phyloP scores from a whole-genome alignment of 2,329 filamentous ascomycete species.

The Didymella exigua region DNA sequence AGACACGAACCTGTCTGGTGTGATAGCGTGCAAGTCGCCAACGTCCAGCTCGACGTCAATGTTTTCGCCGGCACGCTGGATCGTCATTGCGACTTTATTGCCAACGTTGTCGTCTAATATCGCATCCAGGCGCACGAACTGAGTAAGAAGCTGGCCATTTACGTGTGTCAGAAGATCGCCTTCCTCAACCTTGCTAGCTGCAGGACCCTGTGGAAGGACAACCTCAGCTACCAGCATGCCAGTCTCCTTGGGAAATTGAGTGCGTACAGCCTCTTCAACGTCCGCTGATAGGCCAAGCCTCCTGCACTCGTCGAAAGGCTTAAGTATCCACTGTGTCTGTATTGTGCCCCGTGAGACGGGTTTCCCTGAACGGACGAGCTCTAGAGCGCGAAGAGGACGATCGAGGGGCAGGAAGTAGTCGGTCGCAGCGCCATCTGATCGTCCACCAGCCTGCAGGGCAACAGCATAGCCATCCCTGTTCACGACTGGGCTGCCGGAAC shows the following conservation, averaged over 20 bases:
- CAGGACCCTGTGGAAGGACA: conserved; percentile 87
- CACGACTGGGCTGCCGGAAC: conserved; percentile 97
- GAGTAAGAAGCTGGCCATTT: conserved; percentile 89
- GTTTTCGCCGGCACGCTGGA: conserved; percentile 88
- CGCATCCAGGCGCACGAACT: conserved; percentile 89
- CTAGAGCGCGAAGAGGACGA: conserved; percentile 82
- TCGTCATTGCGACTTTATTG: conserved; percentile 74
- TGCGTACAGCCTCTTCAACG: conserved; percentile 84
- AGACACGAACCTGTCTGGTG: conserved; percentile 92
- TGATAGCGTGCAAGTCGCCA: conserved; percentile 90
- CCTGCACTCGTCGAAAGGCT: conserved; percentile 96
- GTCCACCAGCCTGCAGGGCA: conserved; percentile 89
- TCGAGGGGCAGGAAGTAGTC: conserved; percentile 97
- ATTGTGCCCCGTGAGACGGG: conserved; percentile 91
- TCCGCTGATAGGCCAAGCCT: conserved; percentile 81
- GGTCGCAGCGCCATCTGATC: conserved; percentile 92
- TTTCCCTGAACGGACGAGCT: conserved; percentile 78
- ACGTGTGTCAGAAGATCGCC: conserved; percentile 93
- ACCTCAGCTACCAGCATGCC: conserved; percentile 98
- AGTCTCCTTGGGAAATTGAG: conserved; percentile 87
- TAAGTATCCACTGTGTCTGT: conserved; percentile 95
- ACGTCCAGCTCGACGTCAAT: conserved; percentile 83
- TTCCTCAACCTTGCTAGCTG: conserved; percentile 84
- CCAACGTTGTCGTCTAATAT: conserved; percentile 89
- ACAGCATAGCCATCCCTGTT: conserved; percentile 93